Base-by-base conservation (phyloP, 2,329 filamentous ascomycete species). In the Aspergillus carbonarius region DNA sequence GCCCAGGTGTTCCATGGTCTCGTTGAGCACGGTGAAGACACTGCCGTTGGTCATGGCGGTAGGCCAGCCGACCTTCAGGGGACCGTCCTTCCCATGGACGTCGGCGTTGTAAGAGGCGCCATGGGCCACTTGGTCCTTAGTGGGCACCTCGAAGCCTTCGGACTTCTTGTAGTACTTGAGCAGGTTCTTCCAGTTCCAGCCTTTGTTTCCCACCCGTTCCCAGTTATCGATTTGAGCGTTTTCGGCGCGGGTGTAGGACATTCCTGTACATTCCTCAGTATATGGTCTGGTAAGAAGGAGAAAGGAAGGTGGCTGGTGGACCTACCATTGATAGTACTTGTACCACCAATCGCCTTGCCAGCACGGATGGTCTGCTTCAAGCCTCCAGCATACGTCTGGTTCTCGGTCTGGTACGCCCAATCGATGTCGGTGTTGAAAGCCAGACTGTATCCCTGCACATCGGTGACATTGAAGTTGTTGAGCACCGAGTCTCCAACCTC, bases 301-400 rank as follows among this genome's bases (percentile, higher is more conserved):
- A 17, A 39, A 7, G 7, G 3, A 34, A 12, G 25, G 8, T 25
- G 25, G 25, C 6, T 27, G 25, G 6, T 7, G 25, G 51, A 42
- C 44, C 40, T 61, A 71, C 73, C 78, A 60, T 81, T 81, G 54
- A 81, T 79, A 4, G 74, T 69, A 44, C 75, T 79, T 0, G 76
- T 77, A 1, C 78, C 79, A 27, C 76, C 78, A 4, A 80, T 62
- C 1, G 75, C 77, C 57, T 78, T 81, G 2, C 77, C 78, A 30
- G 76, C 77, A 27, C 70, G 70, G 57, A 78, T 72, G 4, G 64
- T 68, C 46, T 78, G 66, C 4, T 59, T 68, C 3, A 39, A 55
- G n/a, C 71, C 70, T 7, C 66, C 71, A 1, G 69, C 74, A 63
- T 79, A 78, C n/a, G 65, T 74, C 55, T 81, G 78, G 7, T 74